phyloP scores from a whole-genome alignment of 257 asterid species.

The Salvia splendens region DNA sequence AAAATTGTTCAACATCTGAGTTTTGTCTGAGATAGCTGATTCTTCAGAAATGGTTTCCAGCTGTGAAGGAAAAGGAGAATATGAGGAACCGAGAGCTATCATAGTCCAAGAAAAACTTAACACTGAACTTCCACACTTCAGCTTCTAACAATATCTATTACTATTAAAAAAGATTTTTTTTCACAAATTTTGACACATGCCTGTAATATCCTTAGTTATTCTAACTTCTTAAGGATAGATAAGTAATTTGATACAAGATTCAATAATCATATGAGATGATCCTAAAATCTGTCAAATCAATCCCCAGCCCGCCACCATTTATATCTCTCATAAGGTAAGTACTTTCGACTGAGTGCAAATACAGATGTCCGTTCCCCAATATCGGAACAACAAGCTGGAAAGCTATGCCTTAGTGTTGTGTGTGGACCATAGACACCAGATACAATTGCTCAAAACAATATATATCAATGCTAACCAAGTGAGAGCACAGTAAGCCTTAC shows the following conservation, averaged over 20 bases:
- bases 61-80: constrained; percentile 37
- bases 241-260: too few species aligned
- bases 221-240: too few species aligned
- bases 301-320: too few species aligned
- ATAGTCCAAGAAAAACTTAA: neutral
- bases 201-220: too few species aligned
- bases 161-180: too few species aligned
- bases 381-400: neutral
- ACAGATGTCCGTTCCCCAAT: neutral
- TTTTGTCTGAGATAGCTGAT: constrained; percentile 46
- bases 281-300: too few species aligned
- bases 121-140: neutral
- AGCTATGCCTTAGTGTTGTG: neutral
- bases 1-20: constrained; percentile 45
- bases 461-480: too few species aligned
- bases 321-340: neutral
- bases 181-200: too few species aligned
- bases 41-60: constrained; percentile 81
- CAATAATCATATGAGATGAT: too few species aligned
- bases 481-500: too few species aligned
- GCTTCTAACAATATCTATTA: constrained; percentile 6
- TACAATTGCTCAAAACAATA: neutral
- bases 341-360: neutral
- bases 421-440: neutral
- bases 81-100: neutral